phyloP scores from a whole-genome alignment of 805 yeast genomes.

The Hanseniaspora jakobsenii region DNA sequence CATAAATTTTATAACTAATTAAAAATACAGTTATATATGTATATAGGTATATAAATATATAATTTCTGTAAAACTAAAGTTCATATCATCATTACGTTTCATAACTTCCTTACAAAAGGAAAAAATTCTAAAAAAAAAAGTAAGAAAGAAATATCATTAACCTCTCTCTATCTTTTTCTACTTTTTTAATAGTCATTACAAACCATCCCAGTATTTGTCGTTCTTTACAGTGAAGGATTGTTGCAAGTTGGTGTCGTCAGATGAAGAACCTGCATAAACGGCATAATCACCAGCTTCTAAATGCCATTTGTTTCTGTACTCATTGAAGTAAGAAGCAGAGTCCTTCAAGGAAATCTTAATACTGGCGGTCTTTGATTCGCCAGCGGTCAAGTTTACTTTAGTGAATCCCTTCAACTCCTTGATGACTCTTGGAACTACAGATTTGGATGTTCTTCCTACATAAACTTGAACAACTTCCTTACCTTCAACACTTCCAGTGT shows the following conservation, averaged over 20 bases:
- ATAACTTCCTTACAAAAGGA: no score
- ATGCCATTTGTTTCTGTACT: slow-evolving; percentile 38
- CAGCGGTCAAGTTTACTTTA: slow-evolving; percentile 37
- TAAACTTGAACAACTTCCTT: slow-evolving; percentile 48
- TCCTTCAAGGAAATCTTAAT: slow-evolving; percentile 36
- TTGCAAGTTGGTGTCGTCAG: slow-evolving; percentile 23
- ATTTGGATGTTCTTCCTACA: slow-evolving; percentile 28
- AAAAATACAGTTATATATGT: no score
- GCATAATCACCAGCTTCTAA: slow-evolving; percentile 40
- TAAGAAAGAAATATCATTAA: neutral
- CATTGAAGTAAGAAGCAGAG: slow-evolving; percentile 44
- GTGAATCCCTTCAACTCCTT: slow-evolving; percentile 51
- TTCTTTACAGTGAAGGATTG: slow-evolving; percentile 21
- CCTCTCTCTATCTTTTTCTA: no score
- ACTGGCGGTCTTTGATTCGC: slow-evolving; percentile 31
- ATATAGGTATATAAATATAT: no score
- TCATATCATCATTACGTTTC: no score
- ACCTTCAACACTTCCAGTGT: slow-evolving; percentile 40
- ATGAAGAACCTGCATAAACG: slow-evolving; percentile 36
- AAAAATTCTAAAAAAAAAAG: no score
- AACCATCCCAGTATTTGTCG: slow-evolving; percentile 22
- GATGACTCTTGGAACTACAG: slow-evolving; percentile 36
- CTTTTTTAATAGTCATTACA: slow-evolving; percentile 12
- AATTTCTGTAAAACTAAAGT: no score
- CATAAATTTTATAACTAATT: no score